Base-by-base conservation (phyloP, 306 rosid genomes). In the Vigna hirtella region DNA sequence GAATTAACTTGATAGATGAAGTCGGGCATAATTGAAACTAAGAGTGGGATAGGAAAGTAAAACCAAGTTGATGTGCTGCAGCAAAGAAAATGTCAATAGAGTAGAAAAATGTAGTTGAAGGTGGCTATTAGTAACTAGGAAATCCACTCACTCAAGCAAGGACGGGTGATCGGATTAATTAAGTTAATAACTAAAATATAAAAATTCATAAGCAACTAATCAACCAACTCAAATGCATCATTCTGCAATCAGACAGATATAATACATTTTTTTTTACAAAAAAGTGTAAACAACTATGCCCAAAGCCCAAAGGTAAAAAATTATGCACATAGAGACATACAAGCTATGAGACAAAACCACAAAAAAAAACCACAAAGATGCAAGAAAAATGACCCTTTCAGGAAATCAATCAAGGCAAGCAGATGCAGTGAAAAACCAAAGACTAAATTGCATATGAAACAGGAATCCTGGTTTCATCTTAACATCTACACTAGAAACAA, bases 141-240 rank as follows among this genome's bases (percentile, higher is more conserved):
- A 63, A 62, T 28, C 62, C 52, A 30, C 64, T 63, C 32, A 56
- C 38, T 12, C 48, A 47, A 74, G 52, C 74, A 80, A 80, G 32
- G 77, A 74, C 11, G 1, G 9, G 55, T 3, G 16, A 40, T 51
- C 51, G 59, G 18, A 45, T 30, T 13, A 15, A 45, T 30, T 13
- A 42, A 47, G 48, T 43, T 9, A 10, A 9, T 43, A 50, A 17
- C 52, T 56, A n/a, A 45, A 69, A 58, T 1, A 58, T 2, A 70
- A 24, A 26, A 67, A 47, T 20, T 32, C 6, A 50, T 32, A 50
- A 66, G 43, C 49, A 82, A 56, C 59, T n/a, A 24, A 5, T 3
- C 49, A 11, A 26, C 50, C 0, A 48, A 71, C 70, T 52, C 63
- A 64, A 70, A 63, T 48, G 20, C 52, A 59, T 51, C 42, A 53